A percentile compares a stretch with the other conserved stretches of the same genome.
Evolutionary conservation across 1,284 basidiomycete species (phyloP).

Genomic region (Clitocybe nebularis): DNA sequence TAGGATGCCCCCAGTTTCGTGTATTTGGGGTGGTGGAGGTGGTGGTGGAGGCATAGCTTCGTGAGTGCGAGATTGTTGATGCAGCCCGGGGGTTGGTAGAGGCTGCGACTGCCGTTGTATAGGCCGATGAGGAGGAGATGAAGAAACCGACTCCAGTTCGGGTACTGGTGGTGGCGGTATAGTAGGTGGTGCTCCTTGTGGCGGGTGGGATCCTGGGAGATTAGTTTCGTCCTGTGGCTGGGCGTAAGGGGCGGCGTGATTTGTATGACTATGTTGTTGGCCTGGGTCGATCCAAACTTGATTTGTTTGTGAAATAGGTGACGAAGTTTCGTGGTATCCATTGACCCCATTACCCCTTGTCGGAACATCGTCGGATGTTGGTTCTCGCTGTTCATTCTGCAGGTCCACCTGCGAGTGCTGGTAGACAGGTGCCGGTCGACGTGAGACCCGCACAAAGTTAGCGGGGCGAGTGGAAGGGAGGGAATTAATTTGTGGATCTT

Average conservation of each 20-base stretch:
- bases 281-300: slow-evolving; percentile 3
- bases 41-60: slow-evolving; percentile 23
- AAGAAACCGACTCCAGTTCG: no score
- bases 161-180: slow-evolving; percentile 12
- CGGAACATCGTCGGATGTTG: not conserved
- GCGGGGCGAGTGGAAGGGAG: slow-evolving; percentile 43
- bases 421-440: slow-evolving; percentile 25
- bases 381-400: slow-evolving; percentile 8
- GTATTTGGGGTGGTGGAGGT: slow-evolving; percentile 19
- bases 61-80: slow-evolving; percentile 6
- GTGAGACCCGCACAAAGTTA: slow-evolving; percentile 49
- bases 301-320: not conserved
- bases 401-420: not conserved
- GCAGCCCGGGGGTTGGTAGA: slow-evolving; percentile 13
- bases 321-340: not conserved
- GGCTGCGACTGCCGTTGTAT: slow-evolving; percentile 16
- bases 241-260: not conserved
- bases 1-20: slow-evolving; percentile 51
- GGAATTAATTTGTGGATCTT: slow-evolving; percentile 48
- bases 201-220: slow-evolving; percentile 7
- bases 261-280: slow-evolving; percentile 3
- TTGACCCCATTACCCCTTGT: not conserved
- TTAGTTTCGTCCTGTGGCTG: not conserved
- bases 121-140: not conserved
- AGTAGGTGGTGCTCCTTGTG: slow-evolving; percentile 8